Conservation (phyloP, 129 eudicot genomes). For the sunflower (Helianthus annuus) region DNA sequence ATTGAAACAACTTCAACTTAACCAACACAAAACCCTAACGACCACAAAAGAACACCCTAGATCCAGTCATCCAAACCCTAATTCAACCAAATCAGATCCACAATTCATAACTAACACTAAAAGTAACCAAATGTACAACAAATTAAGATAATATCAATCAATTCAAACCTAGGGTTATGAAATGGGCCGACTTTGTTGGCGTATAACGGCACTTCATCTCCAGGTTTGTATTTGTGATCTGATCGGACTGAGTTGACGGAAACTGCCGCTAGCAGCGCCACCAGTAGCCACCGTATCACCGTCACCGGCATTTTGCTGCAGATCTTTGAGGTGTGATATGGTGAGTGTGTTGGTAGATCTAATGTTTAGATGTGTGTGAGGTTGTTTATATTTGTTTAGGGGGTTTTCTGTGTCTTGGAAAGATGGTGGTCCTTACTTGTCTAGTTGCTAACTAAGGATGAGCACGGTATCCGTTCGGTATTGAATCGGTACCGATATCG, state of each 20-base stretch:
- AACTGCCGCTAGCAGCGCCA: slow-evolving; percentile 13
- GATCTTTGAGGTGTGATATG: not conserved
- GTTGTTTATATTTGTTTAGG: not conserved
- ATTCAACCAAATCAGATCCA: slow-evolving; percentile 26
- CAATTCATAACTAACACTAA: slow-evolving; percentile 4
- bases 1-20: not conserved
- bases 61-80: slow-evolving; percentile 23
- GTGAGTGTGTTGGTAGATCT: slow-evolving; percentile 18
- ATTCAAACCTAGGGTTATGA: slow-evolving; percentile 76
- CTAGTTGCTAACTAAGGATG: too few relatives aligned
- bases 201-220: slow-evolving; percentile 77
- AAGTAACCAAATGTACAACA: slow-evolving; percentile 15
- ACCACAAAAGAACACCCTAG: not conserved
- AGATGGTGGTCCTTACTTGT: not conserved
- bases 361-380: slow-evolving; percentile 22
- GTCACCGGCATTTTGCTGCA: slow-evolving; percentile 30
- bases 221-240: slow-evolving; percentile 71
- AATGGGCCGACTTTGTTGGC: slow-evolving; percentile 96
- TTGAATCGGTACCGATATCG: too few relatives aligned
- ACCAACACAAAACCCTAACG: not conserved
- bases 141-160: not conserved
- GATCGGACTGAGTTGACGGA: slow-evolving; percentile 45
- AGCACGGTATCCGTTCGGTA: too few relatives aligned
- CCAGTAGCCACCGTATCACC: slow-evolving; percentile 41
- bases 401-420: slow-evolving; percentile 11